A percentile compares a stretch with the other conserved stretches of the same genome.
Conservation (phyloP, 768 basidiomycete species). For the Phylloporus arenicola region DNA sequence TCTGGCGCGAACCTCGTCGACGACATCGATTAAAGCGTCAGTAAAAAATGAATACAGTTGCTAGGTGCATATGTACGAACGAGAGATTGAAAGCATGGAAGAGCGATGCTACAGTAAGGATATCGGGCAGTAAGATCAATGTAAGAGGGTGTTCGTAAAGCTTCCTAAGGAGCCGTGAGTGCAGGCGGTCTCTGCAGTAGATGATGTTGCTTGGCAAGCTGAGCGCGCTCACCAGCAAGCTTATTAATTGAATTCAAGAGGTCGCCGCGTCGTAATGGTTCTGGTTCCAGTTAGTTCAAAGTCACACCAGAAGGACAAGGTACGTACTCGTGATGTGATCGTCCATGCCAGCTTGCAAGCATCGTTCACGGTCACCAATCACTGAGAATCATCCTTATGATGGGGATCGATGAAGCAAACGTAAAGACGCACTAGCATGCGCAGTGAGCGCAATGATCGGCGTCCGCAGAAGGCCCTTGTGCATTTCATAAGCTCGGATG, state of each 20-base stretch:
- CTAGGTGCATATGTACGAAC: not conserved
- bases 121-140: conserved; percentile 9
- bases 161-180: conserved; percentile 22
- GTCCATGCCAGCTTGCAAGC: conserved; percentile 75
- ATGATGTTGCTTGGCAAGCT: conserved; percentile 28
- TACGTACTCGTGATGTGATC: conserved; percentile 76
- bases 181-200: conserved; percentile 30
- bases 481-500: conserved; percentile 79
- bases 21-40: not conserved
- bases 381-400: conserved; percentile 39
- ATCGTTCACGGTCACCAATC: conserved; percentile 82
- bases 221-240: conserved; percentile 62
- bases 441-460: conserved; percentile 97
- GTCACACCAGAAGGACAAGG: not conserved
- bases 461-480: conserved; percentile 61
- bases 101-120: conserved; percentile 18
- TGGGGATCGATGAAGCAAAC: not conserved
- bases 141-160: conserved; percentile 4
- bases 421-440: conserved; percentile 74
- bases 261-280: conserved; percentile 75
- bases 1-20: not conserved
- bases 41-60: conserved; percentile 8
- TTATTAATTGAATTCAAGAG: conserved; percentile 78
- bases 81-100: conserved; percentile 1
- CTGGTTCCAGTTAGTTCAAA: conserved; percentile 30